A percentile compares a stretch with the other conserved stretches of the same genome.
Conservation (phyloP, 768 basidiomycete species). For the Calocybe cyanea region DNA sequence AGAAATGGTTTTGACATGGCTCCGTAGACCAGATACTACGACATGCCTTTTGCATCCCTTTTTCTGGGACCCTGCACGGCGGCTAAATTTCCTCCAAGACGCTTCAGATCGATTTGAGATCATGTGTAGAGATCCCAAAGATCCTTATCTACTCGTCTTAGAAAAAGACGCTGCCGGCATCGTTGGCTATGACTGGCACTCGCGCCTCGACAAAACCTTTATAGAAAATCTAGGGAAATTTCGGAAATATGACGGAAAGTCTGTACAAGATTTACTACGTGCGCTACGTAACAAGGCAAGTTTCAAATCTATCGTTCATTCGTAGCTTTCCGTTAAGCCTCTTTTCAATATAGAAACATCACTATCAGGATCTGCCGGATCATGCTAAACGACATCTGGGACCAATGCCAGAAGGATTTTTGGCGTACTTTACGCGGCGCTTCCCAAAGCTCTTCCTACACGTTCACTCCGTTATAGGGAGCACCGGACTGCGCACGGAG, state of each 20-base stretch:
- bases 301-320: slow-evolving; percentile 17
- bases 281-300: slow-evolving; percentile 91
- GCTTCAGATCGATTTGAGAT: slow-evolving; percentile 97
- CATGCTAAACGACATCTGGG: slow-evolving; percentile 87
- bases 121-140: slow-evolving; percentile 91
- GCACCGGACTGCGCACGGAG: slow-evolving; percentile 71
- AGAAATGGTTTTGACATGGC: neutral
- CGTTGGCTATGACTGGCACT: slow-evolving; percentile 89
- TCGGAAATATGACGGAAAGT: slow-evolving; percentile 90
- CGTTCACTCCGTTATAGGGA: slow-evolving; percentile 78
- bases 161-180: slow-evolving; percentile 68
- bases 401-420: slow-evolving; percentile 87
- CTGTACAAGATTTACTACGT: slow-evolving; percentile 87
- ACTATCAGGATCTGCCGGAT: slow-evolving; percentile 95
- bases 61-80: slow-evolving; percentile 89
- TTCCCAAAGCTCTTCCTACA: slow-evolving; percentile 91
- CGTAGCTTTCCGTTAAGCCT: neutral
- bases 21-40: slow-evolving; percentile 76
- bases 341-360: slow-evolving; percentile 72
- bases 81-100: slow-evolving; percentile 93
- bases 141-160: slow-evolving; percentile 67
- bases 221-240: slow-evolving; percentile 96
- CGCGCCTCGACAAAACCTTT: slow-evolving; percentile 81
- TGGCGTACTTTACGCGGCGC: slow-evolving; percentile 90
- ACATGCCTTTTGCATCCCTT: slow-evolving; percentile 90